Percentiles rank a stretch among this genome's conserved stretches.
Conservation (phyloP, 1,284 basidiomycete genomes). For the Fistulina hepatica region DNA sequence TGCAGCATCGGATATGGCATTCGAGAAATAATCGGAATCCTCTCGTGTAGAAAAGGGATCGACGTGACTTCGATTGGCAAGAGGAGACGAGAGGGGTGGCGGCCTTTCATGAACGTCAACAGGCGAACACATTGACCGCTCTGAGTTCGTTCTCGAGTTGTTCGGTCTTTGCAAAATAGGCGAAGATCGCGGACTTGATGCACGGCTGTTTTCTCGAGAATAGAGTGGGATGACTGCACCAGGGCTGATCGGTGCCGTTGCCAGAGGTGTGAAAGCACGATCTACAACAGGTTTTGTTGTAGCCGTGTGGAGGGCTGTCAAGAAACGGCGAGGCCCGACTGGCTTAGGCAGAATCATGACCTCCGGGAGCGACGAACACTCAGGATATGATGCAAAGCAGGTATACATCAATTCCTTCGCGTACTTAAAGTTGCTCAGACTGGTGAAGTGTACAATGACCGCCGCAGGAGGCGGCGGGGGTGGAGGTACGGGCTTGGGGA, state of each 20-base stretch:
- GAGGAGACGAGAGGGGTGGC: too few species aligned
- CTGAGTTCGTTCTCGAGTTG: slow-evolving; percentile 48
- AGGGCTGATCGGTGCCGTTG: slow-evolving; percentile 79
- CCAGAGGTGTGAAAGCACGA: slow-evolving; percentile 85
- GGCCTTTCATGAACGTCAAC: too few species aligned
- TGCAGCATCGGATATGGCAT: slow-evolving; percentile 39
- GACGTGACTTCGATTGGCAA: too few species aligned
- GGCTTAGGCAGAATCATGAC: slow-evolving; percentile 94
- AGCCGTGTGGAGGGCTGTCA: slow-evolving; percentile 84
- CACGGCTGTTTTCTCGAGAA: too few species aligned
- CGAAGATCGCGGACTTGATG: too few species aligned
- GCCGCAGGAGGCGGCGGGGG: slow-evolving; percentile 26
- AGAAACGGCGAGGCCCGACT: slow-evolving; percentile 81
- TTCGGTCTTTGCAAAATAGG: too few species aligned
- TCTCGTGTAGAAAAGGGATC: too few species aligned
- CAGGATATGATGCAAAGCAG: too few species aligned
- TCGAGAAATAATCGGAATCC: slow-evolving; percentile 91
- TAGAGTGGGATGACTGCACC: slow-evolving; percentile 35
- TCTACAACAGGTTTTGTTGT: slow-evolving; percentile 77
- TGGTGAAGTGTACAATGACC: slow-evolving; percentile 84
- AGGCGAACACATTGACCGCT: too few species aligned
- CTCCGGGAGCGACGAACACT: slow-evolving; percentile 55
- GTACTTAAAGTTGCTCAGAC: slow-evolving; percentile 76
- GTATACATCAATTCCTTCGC: slow-evolving; percentile 72
- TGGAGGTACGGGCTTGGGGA: slow-evolving; percentile 29